A percentile compares a stretch with the other conserved stretches of the same genome.
phyloP scores from a whole-genome alignment of 441 rosid species.

The Eutrema salsugineum region DNA sequence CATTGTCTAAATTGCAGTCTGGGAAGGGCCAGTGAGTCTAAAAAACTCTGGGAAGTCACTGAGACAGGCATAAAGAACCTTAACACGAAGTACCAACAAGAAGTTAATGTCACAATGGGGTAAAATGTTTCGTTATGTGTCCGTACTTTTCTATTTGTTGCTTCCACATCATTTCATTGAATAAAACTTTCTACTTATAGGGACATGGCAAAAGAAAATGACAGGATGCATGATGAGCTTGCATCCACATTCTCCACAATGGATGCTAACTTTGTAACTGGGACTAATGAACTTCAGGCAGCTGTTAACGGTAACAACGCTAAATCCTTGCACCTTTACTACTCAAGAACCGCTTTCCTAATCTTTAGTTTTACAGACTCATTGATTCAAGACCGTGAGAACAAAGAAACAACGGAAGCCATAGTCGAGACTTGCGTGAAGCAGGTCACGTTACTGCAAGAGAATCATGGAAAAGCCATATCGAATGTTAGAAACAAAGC shows the following conservation, averaged over 20 bases:
- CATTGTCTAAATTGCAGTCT: slow-evolving; percentile 44
- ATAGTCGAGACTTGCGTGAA: slow-evolving; percentile 45
- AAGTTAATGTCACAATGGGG: slow-evolving; percentile 44
- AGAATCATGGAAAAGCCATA: slow-evolving; percentile 55
- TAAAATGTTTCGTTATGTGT: slow-evolving; percentile 26
- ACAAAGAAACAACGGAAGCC: slow-evolving; percentile 54
- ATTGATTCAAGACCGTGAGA: slow-evolving; percentile 46
- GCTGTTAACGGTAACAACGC: slow-evolving; percentile 54
- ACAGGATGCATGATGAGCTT: slow-evolving; percentile 38
- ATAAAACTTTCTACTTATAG: slow-evolving; percentile 34
- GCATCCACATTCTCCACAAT: slow-evolving; percentile 40
- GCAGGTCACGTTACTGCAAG: slow-evolving; percentile 51
- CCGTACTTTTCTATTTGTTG: background rate
- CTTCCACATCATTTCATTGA: background rate
- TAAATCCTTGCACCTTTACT: background rate
- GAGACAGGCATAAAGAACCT: slow-evolving; percentile 39
- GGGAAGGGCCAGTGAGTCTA: slow-evolving; percentile 40
- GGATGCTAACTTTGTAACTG: slow-evolving; percentile 41
- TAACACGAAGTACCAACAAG: slow-evolving; percentile 32
- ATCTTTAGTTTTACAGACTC: slow-evolving; percentile 45
- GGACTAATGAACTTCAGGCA: slow-evolving; percentile 35
- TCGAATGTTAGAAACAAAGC: slow-evolving; percentile 58
- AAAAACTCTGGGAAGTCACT: slow-evolving; percentile 55
- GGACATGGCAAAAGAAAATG: slow-evolving; percentile 38
- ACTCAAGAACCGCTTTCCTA: background rate